These are phyloP conservation scores for Colletotrichum aenigma DNA, from an alignment of 2,329 filamentous ascomycete genomes.

Conservation along the genomic window DNA sequence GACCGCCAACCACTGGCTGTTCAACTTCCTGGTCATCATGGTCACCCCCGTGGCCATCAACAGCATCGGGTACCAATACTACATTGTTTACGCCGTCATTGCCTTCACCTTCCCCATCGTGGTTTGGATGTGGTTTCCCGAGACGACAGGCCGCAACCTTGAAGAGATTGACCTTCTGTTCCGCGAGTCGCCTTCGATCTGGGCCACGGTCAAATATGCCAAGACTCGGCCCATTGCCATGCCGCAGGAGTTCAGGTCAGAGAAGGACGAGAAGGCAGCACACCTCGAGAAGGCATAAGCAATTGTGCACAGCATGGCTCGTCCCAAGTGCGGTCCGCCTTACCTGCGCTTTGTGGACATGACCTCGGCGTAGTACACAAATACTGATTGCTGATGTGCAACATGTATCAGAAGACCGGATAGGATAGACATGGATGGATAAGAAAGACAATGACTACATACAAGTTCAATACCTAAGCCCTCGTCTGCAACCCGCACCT, in stretches of 20 bases:
- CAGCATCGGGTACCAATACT: slow-evolving; percentile 56
- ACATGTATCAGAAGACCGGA: background rate
- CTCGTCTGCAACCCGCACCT: background rate
- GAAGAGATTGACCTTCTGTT: slow-evolving; percentile 51
- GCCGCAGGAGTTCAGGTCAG: slow-evolving; percentile 29
- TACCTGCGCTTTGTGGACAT: background rate
- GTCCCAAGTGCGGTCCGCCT: background rate
- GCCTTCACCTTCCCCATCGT: slow-evolving; percentile 46
- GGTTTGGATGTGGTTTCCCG: slow-evolving; percentile 49
- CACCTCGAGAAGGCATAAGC: slow-evolving; percentile 1
- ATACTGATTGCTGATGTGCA: background rate
- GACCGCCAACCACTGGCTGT: slow-evolving; percentile 58
- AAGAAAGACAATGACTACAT: background rate
- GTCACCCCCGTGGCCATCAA: slow-evolving; percentile 50
- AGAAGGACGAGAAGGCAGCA: slow-evolving; percentile 20
- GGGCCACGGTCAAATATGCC: slow-evolving; percentile 38
- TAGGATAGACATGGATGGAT: background rate
- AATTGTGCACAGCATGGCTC: background rate
- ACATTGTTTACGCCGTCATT: slow-evolving; percentile 53
- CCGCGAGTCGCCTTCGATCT: slow-evolving; percentile 39
- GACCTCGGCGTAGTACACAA: background rate
- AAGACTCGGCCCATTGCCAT: slow-evolving; percentile 34
- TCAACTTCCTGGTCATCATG: slow-evolving; percentile 50
- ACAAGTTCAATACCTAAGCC: background rate
- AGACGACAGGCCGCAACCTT: slow-evolving; percentile 52